Percentiles rank a stretch among this genome's conserved stretches.
Conservation (phyloP, 805 yeast genomes). For the Vanderwaltozyma tropicalis region DNA sequence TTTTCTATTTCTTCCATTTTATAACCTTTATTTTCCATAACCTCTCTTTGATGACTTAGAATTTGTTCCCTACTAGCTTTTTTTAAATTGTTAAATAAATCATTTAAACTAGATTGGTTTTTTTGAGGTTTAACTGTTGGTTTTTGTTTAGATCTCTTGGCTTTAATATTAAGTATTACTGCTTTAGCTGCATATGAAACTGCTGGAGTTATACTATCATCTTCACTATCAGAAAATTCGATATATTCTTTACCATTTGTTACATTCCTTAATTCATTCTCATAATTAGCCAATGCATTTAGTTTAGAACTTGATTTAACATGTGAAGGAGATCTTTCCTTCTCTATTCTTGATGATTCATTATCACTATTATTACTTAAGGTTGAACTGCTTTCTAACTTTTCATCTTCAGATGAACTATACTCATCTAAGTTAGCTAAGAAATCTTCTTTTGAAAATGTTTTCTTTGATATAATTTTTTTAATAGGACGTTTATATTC, state of each 20-base stretch:
- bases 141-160: slow-evolving; percentile 25
- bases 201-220: slow-evolving; percentile 7
- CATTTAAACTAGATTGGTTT: slow-evolving; percentile 17
- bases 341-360: not conserved
- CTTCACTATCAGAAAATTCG: slow-evolving; percentile 10
- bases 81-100: slow-evolving; percentile 31
- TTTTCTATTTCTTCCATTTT: slow-evolving; percentile 32
- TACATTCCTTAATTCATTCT: slow-evolving; percentile 11
- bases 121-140: not conserved
- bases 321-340: not conserved
- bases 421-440: slow-evolving; percentile 15
- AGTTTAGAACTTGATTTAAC: not conserved
- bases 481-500: slow-evolving; percentile 3
- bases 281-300: slow-evolving; percentile 12
- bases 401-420: slow-evolving; percentile 3
- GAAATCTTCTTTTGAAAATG: slow-evolving; percentile 16
- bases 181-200: slow-evolving; percentile 25
- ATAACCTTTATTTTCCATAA: slow-evolving; percentile 34
- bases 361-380: not conserved
- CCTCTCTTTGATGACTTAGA: slow-evolving; percentile 39
- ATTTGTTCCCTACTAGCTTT: slow-evolving; percentile 40
- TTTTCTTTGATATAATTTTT: not conserved
- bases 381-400: not conserved
- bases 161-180: slow-evolving; percentile 27
- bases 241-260: slow-evolving; percentile 7